Conservation (phyloP, 2,329 filamentous ascomycete genomes). For the Biscogniauxia mediterranea region DNA sequence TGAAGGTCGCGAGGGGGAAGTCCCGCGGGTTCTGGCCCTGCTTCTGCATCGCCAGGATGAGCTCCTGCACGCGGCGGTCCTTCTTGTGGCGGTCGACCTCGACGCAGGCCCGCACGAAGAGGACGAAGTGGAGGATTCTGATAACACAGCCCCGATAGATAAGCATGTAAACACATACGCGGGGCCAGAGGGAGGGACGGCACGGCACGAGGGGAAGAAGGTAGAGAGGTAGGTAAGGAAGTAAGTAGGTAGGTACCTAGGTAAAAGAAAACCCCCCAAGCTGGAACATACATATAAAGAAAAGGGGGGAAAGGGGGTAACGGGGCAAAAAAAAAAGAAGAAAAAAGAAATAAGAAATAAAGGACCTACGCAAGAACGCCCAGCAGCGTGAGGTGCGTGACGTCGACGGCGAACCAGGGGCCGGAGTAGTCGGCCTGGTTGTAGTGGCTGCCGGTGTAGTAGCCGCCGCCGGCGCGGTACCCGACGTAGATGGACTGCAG, state of each 20-base stretch:
- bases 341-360: not conserved
- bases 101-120: constrained; percentile 30
- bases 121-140: constrained; percentile 23
- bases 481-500: not conserved
- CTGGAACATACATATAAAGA: no score
- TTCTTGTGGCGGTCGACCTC: constrained; percentile 24
- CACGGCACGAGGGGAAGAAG: not conserved
- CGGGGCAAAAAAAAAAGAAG: not conserved
- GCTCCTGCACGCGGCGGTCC: constrained; percentile 17
- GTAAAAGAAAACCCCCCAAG: no score
- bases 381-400: not conserved
- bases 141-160: not conserved
- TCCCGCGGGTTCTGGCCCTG: constrained; percentile 17
- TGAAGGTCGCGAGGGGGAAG: constrained; percentile 8
- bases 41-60: constrained; percentile 19
- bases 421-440: not conserved
- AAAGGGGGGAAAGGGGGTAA: not conserved
- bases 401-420: not conserved
- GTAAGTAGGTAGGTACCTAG: no score
- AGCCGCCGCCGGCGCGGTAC: not conserved
- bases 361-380: not conserved
- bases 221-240: no score
- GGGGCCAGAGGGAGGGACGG: no score
- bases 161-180: no score
- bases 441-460: not conserved